Base-by-base conservation (phyloP, 495 filamentous ascomycete genomes). In the Cryomyces minteri region DNA sequence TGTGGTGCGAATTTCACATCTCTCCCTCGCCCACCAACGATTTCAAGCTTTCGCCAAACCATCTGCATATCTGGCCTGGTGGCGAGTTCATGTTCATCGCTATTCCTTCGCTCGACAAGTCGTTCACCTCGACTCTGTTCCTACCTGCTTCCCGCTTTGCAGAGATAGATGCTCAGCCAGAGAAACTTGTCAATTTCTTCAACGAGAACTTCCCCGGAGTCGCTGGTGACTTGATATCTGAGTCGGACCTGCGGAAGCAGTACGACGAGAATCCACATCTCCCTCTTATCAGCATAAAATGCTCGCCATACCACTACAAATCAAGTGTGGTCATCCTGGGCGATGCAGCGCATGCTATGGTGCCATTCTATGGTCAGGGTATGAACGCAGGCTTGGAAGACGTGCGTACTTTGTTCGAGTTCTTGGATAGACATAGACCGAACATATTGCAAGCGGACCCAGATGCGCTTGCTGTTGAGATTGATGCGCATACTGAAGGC, bases 1-100 rank as follows among this genome's bases (percentile, higher is more conserved):
- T 96, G 6, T 99, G 90, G 90, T 94, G 90, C 64, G 92, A 99
- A 52, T 94, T 95, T 58, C 78, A 76, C 38, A 88, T 99, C 48
- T 66, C 72, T 2, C 71, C 82, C 0, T 12, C 32, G 9, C 52
- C 32, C 10, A 50, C 62, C 18, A 64, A 68, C 8, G 71, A 66
- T 49, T 99, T 88, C 58, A 66, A 66, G 31, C 83, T 95, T 45
- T 85, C 82, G 0, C 84, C 85, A 11, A 82, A 94, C 58, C 85
- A 96, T 54, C 71, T 99, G 2, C 90, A 99, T 59, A 99, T 99
- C 62, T 99, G 90, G 90, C 90, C 90, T 1, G 84, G 80, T 25
- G 76, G 76, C 50, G 74, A 84, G 9, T 82, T 85, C 57, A 96
- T 99, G 90, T 99, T 99, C 62, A 96, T 99, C 54, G 90, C 90